Percentiles rank a stretch among this genome's conserved stretches.
These are phyloP conservation scores for Stropharia rugosoannulata DNA, from an alignment of 768 basidiomycete genomes.

Conservation along the genomic window DNA sequence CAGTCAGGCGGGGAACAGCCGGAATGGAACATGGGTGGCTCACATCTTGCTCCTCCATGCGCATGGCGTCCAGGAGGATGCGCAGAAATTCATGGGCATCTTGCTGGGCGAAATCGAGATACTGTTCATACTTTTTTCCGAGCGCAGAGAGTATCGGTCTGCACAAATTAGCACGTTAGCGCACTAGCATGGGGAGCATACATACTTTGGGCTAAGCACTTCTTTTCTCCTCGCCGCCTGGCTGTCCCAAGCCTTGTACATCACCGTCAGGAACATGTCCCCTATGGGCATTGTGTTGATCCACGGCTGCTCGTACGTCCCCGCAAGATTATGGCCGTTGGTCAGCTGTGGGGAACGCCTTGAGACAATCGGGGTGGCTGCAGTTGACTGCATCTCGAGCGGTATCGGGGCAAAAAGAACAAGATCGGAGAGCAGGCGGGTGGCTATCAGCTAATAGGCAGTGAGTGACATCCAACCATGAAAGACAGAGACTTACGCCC, in stretches of 20 bases:
- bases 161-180: not conserved
- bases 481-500: conserved; percentile 54
- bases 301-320: conserved; percentile 50
- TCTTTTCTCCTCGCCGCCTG: conserved; percentile 53
- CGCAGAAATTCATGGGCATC: conserved; percentile 94
- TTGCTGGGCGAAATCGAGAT: conserved; percentile 92
- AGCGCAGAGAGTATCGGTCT: conserved; percentile 67
- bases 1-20: conserved; percentile 2
- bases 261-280: conserved; percentile 59
- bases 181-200: conserved; percentile 12
- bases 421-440: conserved; percentile 56
- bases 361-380: conserved; percentile 39
- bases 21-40: conserved; percentile 21
- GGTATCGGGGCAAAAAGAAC: conserved; percentile 54
- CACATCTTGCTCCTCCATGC: conserved; percentile 94
- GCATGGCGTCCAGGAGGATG: conserved; percentile 86
- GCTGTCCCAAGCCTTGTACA: conserved; percentile 63
- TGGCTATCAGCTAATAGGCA: conserved; percentile 59
- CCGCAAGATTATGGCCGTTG: conserved; percentile 60
- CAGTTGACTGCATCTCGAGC: conserved; percentile 35
- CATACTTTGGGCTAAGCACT: conserved; percentile 67
- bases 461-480: not conserved
- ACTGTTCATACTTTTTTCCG: conserved; percentile 90
- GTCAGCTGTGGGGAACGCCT: conserved; percentile 66
- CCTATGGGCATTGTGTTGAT: conserved; percentile 67